These are phyloP conservation scores for Scheffersomyces quercinus DNA, from an alignment of 1,139 yeast species.

Conservation along the genomic window DNA sequence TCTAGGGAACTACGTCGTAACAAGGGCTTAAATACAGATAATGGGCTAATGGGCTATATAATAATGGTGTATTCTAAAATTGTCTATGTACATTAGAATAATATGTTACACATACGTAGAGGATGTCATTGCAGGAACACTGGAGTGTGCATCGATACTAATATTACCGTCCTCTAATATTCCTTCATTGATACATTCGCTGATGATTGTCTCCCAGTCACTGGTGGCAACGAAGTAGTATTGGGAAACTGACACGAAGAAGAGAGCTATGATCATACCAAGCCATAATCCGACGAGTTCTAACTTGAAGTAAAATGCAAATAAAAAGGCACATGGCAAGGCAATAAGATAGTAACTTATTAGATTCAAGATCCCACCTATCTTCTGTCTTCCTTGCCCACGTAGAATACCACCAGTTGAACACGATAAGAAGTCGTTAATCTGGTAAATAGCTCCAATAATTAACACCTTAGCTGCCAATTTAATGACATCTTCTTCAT, in stretches of 20 bases:
- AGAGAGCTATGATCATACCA: conserved; percentile 59
- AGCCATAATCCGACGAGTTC: conserved; percentile 61
- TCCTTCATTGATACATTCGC: conserved; percentile 42
- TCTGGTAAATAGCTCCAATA: conserved; percentile 59
- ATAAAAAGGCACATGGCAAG: conserved; percentile 55
- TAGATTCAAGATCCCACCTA: conserved; percentile 62
- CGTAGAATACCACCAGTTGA: conserved; percentile 60
- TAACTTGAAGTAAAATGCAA: conserved; percentile 49
- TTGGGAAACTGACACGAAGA: conserved; percentile 48
- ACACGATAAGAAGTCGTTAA: conserved; percentile 57
- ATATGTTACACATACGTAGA: conserved; percentile 12
- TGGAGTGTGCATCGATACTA: conserved; percentile 31
- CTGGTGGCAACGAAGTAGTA: conserved; percentile 46
- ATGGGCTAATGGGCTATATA: too few relatives aligned
- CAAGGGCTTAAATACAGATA: too few relatives aligned
- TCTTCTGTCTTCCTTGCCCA: conserved; percentile 68
- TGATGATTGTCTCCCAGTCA: conserved; percentile 59
- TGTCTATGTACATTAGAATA: too few relatives aligned
- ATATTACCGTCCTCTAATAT: conserved; percentile 37
- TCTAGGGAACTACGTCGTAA: too few relatives aligned
- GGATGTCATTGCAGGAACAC: conserved; percentile 37
- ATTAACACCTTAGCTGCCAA: conserved; percentile 55
- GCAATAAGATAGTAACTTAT: conserved; percentile 60
- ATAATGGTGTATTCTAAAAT: too few relatives aligned
- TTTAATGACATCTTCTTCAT: conserved; percentile 47